These are phyloP conservation scores for Colletotrichum navitas DNA, from an alignment of 2,329 filamentous ascomycete species.

Conservation along the genomic window DNA sequence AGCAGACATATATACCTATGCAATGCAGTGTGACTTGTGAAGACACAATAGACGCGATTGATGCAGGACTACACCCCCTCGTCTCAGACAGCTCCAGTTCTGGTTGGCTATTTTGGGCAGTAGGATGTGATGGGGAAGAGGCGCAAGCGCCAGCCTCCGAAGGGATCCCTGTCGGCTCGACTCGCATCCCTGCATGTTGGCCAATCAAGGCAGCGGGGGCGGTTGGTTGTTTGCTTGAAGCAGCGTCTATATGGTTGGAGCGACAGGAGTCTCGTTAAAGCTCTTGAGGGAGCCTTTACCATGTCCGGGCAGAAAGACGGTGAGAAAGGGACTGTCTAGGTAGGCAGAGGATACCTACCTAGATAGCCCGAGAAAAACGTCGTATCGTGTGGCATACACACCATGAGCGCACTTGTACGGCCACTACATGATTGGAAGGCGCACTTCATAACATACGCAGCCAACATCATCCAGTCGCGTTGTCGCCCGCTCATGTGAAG, in stretches of 20 bases:
- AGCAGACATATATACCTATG: slow-evolving; percentile 36
- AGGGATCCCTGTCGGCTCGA: slow-evolving; percentile 43
- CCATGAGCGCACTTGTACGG: neutral
- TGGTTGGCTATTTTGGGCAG: slow-evolving; percentile 56
- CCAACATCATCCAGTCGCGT: slow-evolving; percentile 8
- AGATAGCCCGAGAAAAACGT: neutral
- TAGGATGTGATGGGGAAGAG: slow-evolving; percentile 46
- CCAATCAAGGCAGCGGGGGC: slow-evolving; percentile 45
- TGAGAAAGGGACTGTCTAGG: slow-evolving; percentile 5
- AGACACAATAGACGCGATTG: slow-evolving; percentile 44
- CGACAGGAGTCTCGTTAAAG: slow-evolving; percentile 7
- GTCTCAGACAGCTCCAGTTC: slow-evolving; percentile 44
- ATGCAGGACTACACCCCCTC: slow-evolving; percentile 41
- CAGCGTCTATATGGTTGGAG: slow-evolving; percentile 39
- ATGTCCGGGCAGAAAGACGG: slow-evolving; percentile 36
- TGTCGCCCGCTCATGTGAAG: slow-evolving; percentile 3
- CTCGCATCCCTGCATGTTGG: slow-evolving; percentile 39
- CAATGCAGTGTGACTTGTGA: slow-evolving; percentile 43
- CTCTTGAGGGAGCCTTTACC: slow-evolving; percentile 27
- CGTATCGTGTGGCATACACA: neutral
- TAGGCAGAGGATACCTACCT: neutral
- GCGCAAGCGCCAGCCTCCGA: slow-evolving; percentile 54
- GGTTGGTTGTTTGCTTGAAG: slow-evolving; percentile 42
- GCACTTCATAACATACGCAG: slow-evolving; percentile 32
- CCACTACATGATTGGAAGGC: slow-evolving; percentile 8